Evolutionary conservation across 306 rosid genomes (phyloP), one percentile per base, ranked within the genome.

Genomic region (Lupinus albus): DNA sequence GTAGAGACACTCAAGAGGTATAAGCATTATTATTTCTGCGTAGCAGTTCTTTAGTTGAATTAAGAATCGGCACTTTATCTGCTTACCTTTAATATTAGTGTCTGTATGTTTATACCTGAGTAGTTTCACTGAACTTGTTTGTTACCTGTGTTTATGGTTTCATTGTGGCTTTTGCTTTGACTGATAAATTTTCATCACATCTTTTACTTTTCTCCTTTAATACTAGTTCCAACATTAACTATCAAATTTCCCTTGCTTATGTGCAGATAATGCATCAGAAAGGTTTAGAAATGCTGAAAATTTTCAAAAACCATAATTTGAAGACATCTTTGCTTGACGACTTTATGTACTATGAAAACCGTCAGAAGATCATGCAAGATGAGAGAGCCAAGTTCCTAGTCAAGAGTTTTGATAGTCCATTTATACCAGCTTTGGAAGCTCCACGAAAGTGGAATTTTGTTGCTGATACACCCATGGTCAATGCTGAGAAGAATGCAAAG

Each of bases 1-100:
- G 96, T 82, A 85, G 95, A 83, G 98, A 92, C 75, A 86, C 98
- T 14, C 98, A 92, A 76, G 98, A 89, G 95, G 98, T 92, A 71
- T 38, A 28, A 25, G 4, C 4, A 25, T 25, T 10, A 50, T 55
- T 58, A 6, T 61, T 68, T 68, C 14, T 55, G 16, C 59, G 55
- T 38, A 7, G 58, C 17, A 52, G 50, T 61, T 61, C 33, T 8
- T 53, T 70, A 32, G n/a, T 8, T 17, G 59, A 50, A 32, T 41
- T 16, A 18, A 15, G 20, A 46, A 10, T 11, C 52, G 25, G 51
- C 57, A 44, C 6, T 72, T 73, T n/a, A 1, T 35, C 4, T 13
- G 25, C 55, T 54, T 42, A 47, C 44, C 8, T 70, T 64, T 41
- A 44, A 9, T 38, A 17, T 42, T 46, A 6, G 11, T 67, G 42